A percentile compares a stretch with the other conserved stretches of the same genome.
Conservation (phyloP, 163 green algal species). For the Prototheca wickerhamii region DNA sequence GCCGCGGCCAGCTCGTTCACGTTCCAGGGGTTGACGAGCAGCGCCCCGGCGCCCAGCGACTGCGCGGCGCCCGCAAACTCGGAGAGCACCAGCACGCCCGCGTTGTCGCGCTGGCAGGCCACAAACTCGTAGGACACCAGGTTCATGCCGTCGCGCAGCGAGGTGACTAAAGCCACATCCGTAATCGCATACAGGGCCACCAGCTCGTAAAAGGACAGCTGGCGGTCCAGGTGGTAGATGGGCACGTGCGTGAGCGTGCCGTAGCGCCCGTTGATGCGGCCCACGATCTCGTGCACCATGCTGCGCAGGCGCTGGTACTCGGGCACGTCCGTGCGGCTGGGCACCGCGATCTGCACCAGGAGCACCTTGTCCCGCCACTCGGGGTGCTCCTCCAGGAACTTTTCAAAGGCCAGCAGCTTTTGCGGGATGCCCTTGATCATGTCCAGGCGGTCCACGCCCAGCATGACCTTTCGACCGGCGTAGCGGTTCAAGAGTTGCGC, state of each 20-base stretch:
- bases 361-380: conserved; percentile 92
- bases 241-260: conserved; percentile 92
- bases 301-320: conserved; percentile 80
- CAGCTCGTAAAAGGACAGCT: conserved; percentile 90
- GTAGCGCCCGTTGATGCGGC: conserved; percentile 96
- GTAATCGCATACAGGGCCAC: conserved; percentile 95
- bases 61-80: conserved; percentile 91
- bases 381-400: conserved; percentile 95
- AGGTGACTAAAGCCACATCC: conserved; percentile 88
- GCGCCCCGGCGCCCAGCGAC: conserved; percentile 73
- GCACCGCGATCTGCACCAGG: conserved; percentile 96
- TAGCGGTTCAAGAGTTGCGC: conserved; percentile 77
- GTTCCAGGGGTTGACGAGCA: conserved; percentile 98
- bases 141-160: conserved; percentile 97
- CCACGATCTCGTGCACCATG: conserved; percentile 98
- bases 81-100: conserved; percentile 91
- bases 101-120: conserved; percentile 90
- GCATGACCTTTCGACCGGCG: conserved; percentile 79
- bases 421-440: conserved; percentile 99
- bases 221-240: conserved; percentile 95
- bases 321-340: conserved; percentile 87
- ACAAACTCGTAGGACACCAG: conserved; percentile 99
- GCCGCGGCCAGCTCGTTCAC: conserved; percentile 80
- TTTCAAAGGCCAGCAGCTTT: conserved; percentile 98
- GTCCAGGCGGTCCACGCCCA: conserved; percentile 97